A percentile compares a stretch with the other conserved stretches of the same genome.
Evolutionary conservation across 257 asterid species (phyloP).

Genomic region (Asclepias syriaca): DNA sequence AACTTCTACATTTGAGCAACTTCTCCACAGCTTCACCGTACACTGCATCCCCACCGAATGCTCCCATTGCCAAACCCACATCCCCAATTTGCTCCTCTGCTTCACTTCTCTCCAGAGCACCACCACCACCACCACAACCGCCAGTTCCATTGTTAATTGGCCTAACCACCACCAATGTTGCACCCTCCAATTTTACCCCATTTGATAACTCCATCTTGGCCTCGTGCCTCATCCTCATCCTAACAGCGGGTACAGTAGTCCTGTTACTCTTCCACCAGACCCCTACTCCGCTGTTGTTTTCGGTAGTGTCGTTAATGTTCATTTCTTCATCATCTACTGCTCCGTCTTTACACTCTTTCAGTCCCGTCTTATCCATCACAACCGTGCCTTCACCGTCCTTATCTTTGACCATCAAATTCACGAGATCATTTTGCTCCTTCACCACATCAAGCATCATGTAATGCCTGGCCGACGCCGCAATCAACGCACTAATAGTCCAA

Average conservation of each 20-base stretch:
- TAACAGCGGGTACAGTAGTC: conserved; percentile 54
- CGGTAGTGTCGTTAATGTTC: neutral
- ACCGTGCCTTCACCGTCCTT: conserved; percentile 50
- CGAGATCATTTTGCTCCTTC: conserved; percentile 38
- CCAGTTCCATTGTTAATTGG: conserved; percentile 24
- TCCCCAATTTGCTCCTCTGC: conserved; percentile 40
- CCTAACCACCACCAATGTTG: conserved; percentile 55
- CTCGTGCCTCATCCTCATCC: conserved; percentile 62
- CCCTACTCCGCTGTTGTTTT: conserved; percentile 16
- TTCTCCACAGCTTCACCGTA: conserved; percentile 44
- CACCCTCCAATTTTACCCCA: conserved; percentile 49
- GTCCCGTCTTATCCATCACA: conserved; percentile 43
- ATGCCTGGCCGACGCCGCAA: conserved; percentile 64
- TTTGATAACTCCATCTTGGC: conserved; percentile 36
- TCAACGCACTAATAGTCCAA: conserved; percentile 62
- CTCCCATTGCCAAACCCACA: conserved; percentile 40
- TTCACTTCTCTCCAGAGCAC: conserved; percentile 19
- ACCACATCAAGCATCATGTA: conserved; percentile 50
- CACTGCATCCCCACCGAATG: conserved; percentile 37
- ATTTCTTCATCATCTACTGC: conserved; percentile 28
- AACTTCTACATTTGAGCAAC: conserved; percentile 46
- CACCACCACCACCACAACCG: conserved; percentile 8
- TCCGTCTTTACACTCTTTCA: conserved; percentile 36
- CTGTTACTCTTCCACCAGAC: conserved; percentile 55
- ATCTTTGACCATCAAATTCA: conserved; percentile 38